Base-by-base conservation (phyloP, 2,329 filamentous ascomycete species). In the Epichloe aotearoae region DNA sequence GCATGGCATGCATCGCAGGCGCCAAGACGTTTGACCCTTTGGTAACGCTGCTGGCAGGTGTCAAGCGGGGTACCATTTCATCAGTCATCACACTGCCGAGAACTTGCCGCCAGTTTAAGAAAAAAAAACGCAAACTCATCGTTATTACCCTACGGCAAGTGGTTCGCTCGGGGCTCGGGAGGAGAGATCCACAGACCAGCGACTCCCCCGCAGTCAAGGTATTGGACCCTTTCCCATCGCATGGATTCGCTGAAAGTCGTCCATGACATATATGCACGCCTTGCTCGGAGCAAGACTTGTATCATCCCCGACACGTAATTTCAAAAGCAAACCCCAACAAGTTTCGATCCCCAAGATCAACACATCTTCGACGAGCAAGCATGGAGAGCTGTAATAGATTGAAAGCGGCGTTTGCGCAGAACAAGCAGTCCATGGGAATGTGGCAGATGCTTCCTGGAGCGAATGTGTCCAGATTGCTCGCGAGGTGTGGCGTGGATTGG, bases 401-500 rank as follows among this genome's bases (percentile, higher is more conserved):
- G 54, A 73, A 70, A 59, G 69, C 68, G 51, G 69, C 69, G n/a
- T 73, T 82, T 53, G 58, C 64, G 23, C 69, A 73, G 54, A 71
- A 69, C 48, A 69, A 66, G 23, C 66, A 74, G 5, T 73, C 75
- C 46, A 69, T 80, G 56, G 80, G 80, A 3, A 69, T 76, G 49
- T 83, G 79, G 80, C 80, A 83, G 66, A 80, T 80, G 70, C 65
- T 83, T 50, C 79, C 80, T 0, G 77, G 79, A 0, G 69, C 73
- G 43, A 82, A 82, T 54, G 66, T 82, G 12, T 79, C 79, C 5
- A 72, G 80, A 49, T 64, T 73, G 17, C 67, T 87, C 46, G 81
- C 83, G 2, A 69, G 79, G 50, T 66, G 75, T 1, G 82, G 80
- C 1, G 72, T 82, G 1, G 82, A 86, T 60, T 85, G 82, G 73